Evolutionary conservation across 306 rosid species (phyloP).

Genomic region (Corylus avellana): DNA sequence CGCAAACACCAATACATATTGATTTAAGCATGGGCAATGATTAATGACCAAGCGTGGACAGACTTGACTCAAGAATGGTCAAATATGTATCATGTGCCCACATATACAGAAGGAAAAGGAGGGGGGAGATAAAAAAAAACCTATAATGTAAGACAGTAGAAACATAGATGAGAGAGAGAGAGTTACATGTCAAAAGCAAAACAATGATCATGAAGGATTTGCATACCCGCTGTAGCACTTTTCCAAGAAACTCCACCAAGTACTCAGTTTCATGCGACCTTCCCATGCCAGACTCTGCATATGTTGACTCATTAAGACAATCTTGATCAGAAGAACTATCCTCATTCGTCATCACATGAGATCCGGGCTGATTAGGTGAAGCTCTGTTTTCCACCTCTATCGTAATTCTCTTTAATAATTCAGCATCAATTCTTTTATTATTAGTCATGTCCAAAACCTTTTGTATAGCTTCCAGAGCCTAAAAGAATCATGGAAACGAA

Average conservation of each 20-base stretch:
- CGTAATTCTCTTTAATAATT: slow-evolving; percentile 66
- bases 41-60: background rate
- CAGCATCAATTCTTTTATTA: slow-evolving; percentile 64
- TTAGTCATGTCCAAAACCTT: slow-evolving; percentile 65
- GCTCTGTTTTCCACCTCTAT: slow-evolving; percentile 62
- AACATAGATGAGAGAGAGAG: background rate
- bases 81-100: background rate
- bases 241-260: slow-evolving; percentile 64
- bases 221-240: slow-evolving; percentile 73
- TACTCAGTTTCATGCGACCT: slow-evolving; percentile 64
- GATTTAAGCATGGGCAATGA: background rate
- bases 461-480: slow-evolving; percentile 84
- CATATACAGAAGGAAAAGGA: background rate
- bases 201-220: background rate
- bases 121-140: background rate
- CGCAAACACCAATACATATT: background rate
- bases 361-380: slow-evolving; percentile 25
- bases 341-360: slow-evolving; percentile 37
- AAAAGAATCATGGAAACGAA: slow-evolving; percentile 27
- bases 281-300: slow-evolving; percentile 39
- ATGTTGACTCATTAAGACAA: slow-evolving; percentile 33
- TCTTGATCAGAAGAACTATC: slow-evolving; percentile 20
- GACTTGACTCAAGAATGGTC: slow-evolving; percentile 1
- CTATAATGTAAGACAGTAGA: background rate
- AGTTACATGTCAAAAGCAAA: background rate